Base-by-base conservation (phyloP, 148 eudicot genomes). In the Persicaria maculosa region DNA sequence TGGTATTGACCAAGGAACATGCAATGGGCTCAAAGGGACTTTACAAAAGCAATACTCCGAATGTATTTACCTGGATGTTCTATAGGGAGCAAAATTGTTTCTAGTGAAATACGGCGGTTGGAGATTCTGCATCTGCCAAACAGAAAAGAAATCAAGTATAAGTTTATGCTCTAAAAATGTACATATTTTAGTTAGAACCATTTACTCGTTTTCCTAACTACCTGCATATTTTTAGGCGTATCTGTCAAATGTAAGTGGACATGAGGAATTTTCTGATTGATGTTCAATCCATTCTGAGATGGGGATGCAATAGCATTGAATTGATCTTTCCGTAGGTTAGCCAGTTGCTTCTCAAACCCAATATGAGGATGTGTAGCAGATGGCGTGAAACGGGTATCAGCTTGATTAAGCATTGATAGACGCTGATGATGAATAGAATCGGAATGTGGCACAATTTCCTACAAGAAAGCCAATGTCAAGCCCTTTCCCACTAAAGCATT, bases 41-140 rank as follows among this genome's bases (percentile, higher is more conserved):
- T 68, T 48, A 53, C 43, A 22, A 11, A n/a, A 65, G n/a, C 25
- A 36, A 54, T 17, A n/a, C n/a, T n/a, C n/a, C n/a, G n/a, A n/a
- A 47, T 44, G n/a, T 43, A 59, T 59, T 48, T 83, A 88, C 91
- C 95, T 86, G 69, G 83, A 74, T 43, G 78, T 68, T 71, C 83
- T 44, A 77, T 73, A 80, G 72, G 76, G 64, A 78, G 76, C 61
- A 44, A 52, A 68, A 77, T 59, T 78, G 7, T 40, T 64, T 40
- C 61, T 58, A 0, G 71, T 16, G 25, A 53, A 44, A 62, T 70
- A 79, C 68, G 78, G 52, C 44, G 83, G 78, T 67, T 77, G 86
- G 40, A 53, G 58, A 52, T 78, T 77, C 48, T 83, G 84, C 76
- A 82, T 79, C 91, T 90, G 83, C 47, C 50, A 82, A 36, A 74